Evolutionary conservation across 2,329 filamentous ascomycete genomes (phyloP), one percentile per base, ranked within the genome.

Genomic region (Xylariaceae sp.): DNA sequence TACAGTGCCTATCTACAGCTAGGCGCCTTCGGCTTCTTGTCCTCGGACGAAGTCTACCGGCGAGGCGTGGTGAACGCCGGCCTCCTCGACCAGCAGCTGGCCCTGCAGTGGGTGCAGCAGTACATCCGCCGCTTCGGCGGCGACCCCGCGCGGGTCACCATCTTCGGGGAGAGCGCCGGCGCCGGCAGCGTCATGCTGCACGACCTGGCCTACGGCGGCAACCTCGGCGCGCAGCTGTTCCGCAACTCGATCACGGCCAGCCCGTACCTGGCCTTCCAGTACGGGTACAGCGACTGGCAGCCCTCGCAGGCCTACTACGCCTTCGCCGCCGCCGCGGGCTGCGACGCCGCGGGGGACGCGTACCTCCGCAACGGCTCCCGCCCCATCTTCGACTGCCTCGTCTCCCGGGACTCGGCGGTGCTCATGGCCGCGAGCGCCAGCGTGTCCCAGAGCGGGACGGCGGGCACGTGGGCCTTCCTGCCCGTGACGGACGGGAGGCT

Each of bases 81-180:
- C 3, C 45, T 75, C 1, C 52, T 68, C 6, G 72, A 74, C 41
- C 66, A 72, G 49, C 57, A 62, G 17, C 68, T 65, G 19, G 68
- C 65, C 1, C 51, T 77, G 3, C 45, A 65, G 47, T 76, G 72
- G 70, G 65, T 75, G 2, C 60, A 70, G 36, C 53, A 60, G 16
- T 51, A 76, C 40, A 71, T 77, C 32, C 48, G 57, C 21, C 48
- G 55, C 7, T 76, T 77, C 39, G 72, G 72, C 2, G 72, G 72
- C 5, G 63, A 75, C 36, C 61, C 64, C 0, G 39, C 37, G 1
- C 64, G 66, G n/a, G 68, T 77, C 2, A 73, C 69, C 0, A 64
- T 75, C 16, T 63, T 61, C 46, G 72, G 74, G 0, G 64, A 71
- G 42, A 69, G 64, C 0, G 71, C 75, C 0, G 72, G 74, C 3